Percentiles rank a stretch among this genome's conserved stretches.
phyloP scores from a whole-genome alignment of 768 basidiomycete species.

The Sporobolomyces phaffii region DNA sequence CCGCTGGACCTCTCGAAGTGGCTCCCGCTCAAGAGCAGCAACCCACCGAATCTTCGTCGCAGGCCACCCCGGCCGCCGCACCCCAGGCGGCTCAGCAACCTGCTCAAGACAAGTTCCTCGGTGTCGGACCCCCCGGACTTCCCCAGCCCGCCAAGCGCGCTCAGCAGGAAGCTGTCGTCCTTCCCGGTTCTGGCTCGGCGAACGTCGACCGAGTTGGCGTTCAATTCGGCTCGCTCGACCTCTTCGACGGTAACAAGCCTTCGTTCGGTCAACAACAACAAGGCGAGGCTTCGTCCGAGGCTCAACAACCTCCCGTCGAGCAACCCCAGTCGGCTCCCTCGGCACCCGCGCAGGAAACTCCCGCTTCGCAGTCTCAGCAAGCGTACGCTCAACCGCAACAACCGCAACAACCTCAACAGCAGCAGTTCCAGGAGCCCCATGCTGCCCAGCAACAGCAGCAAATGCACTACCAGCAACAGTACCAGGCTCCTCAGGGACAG shows the following conservation, averaged over 20 bases:
- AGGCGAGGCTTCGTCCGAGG: neutral
- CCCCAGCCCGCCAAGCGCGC: constrained; percentile 33
- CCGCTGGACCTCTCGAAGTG: constrained; percentile 40
- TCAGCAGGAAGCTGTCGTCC: constrained; percentile 39
- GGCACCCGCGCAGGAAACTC: constrained; percentile 8
- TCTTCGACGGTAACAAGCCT: constrained; percentile 31
- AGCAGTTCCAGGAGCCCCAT: constrained; percentile 7
- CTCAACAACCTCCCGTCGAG: neutral
- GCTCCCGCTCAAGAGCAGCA: constrained; percentile 12
- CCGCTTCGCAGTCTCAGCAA: constrained; percentile 5
- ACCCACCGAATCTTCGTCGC: neutral
- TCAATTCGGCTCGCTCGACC: constrained; percentile 40
- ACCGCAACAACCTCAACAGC: neutral
- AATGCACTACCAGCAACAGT: constrained; percentile 15
- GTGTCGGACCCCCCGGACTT: constrained; percentile 34
- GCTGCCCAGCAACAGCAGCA: constrained; percentile 19
- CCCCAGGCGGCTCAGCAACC: neutral
- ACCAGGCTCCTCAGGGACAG: constrained; percentile 12
- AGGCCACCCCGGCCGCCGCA: constrained; percentile 3
- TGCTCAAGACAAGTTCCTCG: constrained; percentile 33
- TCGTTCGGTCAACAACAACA: constrained; percentile 16
- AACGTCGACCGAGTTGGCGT: constrained; percentile 36
- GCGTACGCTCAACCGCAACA: neutral
- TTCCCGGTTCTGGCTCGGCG: constrained; percentile 15
- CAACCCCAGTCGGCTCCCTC: constrained; percentile 1